Evolutionary conservation across 2,329 filamentous ascomycete species (phyloP), one percentile per base, ranked within the genome.

Genomic region (Exserohilum rostratum): DNA sequence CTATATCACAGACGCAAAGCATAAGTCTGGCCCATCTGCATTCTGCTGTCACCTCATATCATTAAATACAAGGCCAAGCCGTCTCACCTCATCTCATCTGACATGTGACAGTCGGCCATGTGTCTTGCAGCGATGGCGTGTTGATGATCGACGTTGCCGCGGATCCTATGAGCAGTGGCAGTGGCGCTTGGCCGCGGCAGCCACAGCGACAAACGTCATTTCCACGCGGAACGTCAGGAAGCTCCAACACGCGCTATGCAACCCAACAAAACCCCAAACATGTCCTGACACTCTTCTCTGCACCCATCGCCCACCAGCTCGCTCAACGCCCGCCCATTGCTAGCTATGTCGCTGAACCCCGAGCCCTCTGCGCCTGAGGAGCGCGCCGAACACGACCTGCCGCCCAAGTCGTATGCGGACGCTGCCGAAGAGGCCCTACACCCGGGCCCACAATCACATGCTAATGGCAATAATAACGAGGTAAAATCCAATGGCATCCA

Each of bases 351-450:
- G 59, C 66, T 77, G 51, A 77, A 76, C 45, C 43, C 72, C 29
- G 77, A 79, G 61, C 77, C 77, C 20, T 72, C 77, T 37, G 69
- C 68, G 54, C 74, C 77, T 12, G 64, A 72, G 35, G 73, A 76
- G 60, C 76, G 77, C 47, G 64, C 72, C 31, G 66, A 72, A 34
- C 70, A 75, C 15, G 54, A 74, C 31, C 71, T 79, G 30, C 64
- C 74, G 15, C 75, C 75, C 55, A 80, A 79, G 62, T 77, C 75
- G 43, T 80, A 77, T 62, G 76, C 75, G 30, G 77, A 77, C 56
- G 77, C 77, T 29, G 73, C 73, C 53, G 67, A 75, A 58, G 65
- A 74, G 53, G 70, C 65, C 50, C 57, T 72, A 25, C 48, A 69
- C 46, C 55, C 68, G 39, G 52, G 66, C 48, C 55, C 59, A 40